Evolutionary conservation across 164 flowering plant genomes (phyloP), one percentile per base, ranked within the genome.

Genomic region (Vitis riparia): DNA sequence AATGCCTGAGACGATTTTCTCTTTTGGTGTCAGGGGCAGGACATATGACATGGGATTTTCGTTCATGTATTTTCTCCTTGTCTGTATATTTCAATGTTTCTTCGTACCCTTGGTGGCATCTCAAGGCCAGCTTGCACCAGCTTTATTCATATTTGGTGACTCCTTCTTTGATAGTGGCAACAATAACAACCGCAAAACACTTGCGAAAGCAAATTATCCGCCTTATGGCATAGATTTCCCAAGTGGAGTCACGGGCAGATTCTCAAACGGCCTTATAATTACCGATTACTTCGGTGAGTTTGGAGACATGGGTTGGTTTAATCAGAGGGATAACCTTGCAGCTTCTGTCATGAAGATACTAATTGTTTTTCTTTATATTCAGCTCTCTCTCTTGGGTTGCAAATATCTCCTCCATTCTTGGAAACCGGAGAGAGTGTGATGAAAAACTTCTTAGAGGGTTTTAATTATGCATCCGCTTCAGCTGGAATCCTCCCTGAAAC

Each of bases 201-300:
- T 2, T 32, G 70, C 69, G 3, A 66, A 32, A 66, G 75, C 10
- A 5, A 60, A 72, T 59, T 66, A 29, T 23, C 15, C 14, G 32
- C 75, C 75, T 5, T 65, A 65, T 65, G 75, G 75, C 10, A 59
- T 72, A 32, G 67, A 73, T 17, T 73, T 73, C 51, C 57, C 27
- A 14, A 44, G 10, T 19, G 67, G 62, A 16, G 44, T 60, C 19
- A 67, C 71, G 0, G 76, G 76, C 5, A 61, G 76, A 67, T 67
- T 67, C 62, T 67, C 71, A 4, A 73, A 67, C 47, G 71, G 76
- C 51, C 67, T 55, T 55, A 73, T 66, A 10, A 52, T 62, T 27
- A 67, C 62, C 55, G 71, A 73, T 68, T n/a, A 61, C 17, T 11
- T 66, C 0, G 75, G 75, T 61, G 48, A 47, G 69, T 37, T 37